Conservation (phyloP, 805 yeast species). For the Metschnikowia drakensbergensis region DNA sequence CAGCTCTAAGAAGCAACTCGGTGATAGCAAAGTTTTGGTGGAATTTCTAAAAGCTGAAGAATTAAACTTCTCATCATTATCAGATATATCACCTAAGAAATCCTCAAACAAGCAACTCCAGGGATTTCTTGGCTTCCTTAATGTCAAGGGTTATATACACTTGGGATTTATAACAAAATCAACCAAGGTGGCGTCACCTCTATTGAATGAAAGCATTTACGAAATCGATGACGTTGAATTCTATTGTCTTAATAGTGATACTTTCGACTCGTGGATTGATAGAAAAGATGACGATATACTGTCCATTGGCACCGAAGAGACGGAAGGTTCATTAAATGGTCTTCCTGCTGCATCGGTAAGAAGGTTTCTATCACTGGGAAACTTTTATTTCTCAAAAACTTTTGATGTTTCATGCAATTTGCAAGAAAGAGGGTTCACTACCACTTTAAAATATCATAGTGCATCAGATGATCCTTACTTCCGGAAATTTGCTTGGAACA, state of each 20-base stretch:
- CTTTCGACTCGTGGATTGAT: slow-evolving; percentile 42
- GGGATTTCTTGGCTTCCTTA: slow-evolving; percentile 62
- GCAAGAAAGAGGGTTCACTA: slow-evolving; percentile 41
- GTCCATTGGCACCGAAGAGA: slow-evolving; percentile 14
- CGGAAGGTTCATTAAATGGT: slow-evolving; percentile 17
- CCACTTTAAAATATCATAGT: slow-evolving; percentile 23
- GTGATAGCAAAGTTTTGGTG: slow-evolving; percentile 38
- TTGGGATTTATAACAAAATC: slow-evolving; percentile 56
- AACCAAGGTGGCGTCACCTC: slow-evolving; percentile 56
- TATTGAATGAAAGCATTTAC: slow-evolving; percentile 50
- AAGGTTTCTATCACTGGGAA: slow-evolving; percentile 43
- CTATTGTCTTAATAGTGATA: slow-evolving; percentile 56
- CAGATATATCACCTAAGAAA: slow-evolving; percentile 38
- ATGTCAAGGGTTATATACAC: slow-evolving; percentile 51
- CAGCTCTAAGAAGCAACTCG: slow-evolving; percentile 17
- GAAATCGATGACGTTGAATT: slow-evolving; percentile 60
- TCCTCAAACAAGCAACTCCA: slow-evolving; percentile 28
- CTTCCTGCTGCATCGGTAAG: slow-evolving; percentile 45
- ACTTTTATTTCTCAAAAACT: slow-evolving; percentile 46
- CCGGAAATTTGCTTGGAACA: slow-evolving; percentile 50
- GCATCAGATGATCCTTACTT: slow-evolving; percentile 36
- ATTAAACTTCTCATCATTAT: slow-evolving; percentile 38
- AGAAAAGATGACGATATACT: slow-evolving; percentile 11
- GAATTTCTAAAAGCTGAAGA: slow-evolving; percentile 47
- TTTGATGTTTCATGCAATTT: slow-evolving; percentile 44